phyloP scores from a whole-genome alignment of 2,329 filamentous ascomycete species.

The Pseudocercospora pini-densiflorae region DNA sequence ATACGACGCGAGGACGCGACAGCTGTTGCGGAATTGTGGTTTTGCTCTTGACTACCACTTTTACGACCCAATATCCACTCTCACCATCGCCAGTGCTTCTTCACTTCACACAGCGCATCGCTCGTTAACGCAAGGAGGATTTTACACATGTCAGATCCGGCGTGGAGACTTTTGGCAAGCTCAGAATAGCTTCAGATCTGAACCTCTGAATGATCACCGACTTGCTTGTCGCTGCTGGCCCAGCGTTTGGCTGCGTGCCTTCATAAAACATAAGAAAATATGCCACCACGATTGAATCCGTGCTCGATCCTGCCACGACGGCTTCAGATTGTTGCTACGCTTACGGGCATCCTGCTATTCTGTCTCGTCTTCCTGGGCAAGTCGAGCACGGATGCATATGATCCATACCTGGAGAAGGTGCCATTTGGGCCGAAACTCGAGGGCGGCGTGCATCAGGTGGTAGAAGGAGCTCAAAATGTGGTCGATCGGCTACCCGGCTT shows the following conservation, averaged over 20 bases:
- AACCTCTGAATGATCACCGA: conserved; percentile 9
- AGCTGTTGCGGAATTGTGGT: too few species aligned
- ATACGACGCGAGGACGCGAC: neutral
- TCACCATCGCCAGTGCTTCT: neutral
- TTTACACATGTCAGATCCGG: neutral
- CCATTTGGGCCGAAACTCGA: conserved; percentile 43
- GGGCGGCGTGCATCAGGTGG: conserved; percentile 44
- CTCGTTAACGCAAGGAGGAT: neutral
- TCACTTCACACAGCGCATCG: neutral
- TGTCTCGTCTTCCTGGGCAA: conserved; percentile 42
- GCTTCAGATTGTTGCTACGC: conserved; percentile 50
- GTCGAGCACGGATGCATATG: conserved; percentile 34
- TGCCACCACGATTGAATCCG: conserved; percentile 35
- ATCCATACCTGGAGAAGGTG: conserved; percentile 38
- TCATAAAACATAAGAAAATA: neutral
- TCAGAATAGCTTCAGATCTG: neutral
- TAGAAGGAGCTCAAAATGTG: conserved; percentile 45
- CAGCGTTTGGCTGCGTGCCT: conserved; percentile 3
- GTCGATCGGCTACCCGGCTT: conserved; percentile 59
- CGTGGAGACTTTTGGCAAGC: neutral
- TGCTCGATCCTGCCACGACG: conserved; percentile 50
- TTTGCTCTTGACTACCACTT: neutral
- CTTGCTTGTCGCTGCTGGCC: conserved; percentile 12
- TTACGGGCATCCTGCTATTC: conserved; percentile 45
- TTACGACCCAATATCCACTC: neutral